phyloP scores from a whole-genome alignment of 768 basidiomycete genomes.

The Trametes cinnabarina region DNA sequence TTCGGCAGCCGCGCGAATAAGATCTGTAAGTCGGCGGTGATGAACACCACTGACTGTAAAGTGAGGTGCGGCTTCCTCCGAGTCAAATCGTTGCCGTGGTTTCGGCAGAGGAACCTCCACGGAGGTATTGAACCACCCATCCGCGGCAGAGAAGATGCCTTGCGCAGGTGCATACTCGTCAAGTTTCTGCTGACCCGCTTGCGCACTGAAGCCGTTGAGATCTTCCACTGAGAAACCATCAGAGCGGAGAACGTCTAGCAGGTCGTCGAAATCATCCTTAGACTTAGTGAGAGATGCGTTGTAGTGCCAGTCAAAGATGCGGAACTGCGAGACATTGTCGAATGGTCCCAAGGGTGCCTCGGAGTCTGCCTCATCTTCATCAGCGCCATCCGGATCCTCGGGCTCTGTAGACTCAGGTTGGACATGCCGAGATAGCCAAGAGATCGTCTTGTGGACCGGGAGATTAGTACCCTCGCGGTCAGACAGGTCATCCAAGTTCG shows the following conservation, averaged over 20 bases:
- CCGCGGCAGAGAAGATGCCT: background rate
- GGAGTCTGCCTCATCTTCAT: too few species aligned
- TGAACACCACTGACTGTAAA: background rate
- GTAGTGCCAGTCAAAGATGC: background rate
- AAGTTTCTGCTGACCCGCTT: background rate
- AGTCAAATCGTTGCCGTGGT: background rate
- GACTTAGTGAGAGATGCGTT: background rate
- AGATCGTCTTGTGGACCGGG: too few species aligned
- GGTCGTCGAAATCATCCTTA: background rate
- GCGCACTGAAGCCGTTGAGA: background rate
- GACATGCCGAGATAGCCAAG: too few species aligned
- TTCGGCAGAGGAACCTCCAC: conserved; percentile 11
- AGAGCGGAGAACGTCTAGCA: background rate
- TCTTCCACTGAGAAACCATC: background rate
- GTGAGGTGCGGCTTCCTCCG: background rate
- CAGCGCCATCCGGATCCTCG: too few species aligned
- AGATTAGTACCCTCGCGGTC: too few species aligned
- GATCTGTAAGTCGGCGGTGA: conserved; percentile 2
- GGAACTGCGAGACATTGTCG: background rate
- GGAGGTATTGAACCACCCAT: conserved; percentile 6
- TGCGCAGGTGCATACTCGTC: background rate
- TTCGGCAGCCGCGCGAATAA: background rate
- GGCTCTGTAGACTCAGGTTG: too few species aligned
- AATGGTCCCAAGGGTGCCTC: conserved; percentile 26
- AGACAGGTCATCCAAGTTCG: too few species aligned